A percentile compares a stretch with the other conserved stretches of the same genome.
These are phyloP conservation scores for Cladosporium sp. DNA, from an alignment of 2,329 filamentous ascomycete genomes.

Conservation along the genomic window DNA sequence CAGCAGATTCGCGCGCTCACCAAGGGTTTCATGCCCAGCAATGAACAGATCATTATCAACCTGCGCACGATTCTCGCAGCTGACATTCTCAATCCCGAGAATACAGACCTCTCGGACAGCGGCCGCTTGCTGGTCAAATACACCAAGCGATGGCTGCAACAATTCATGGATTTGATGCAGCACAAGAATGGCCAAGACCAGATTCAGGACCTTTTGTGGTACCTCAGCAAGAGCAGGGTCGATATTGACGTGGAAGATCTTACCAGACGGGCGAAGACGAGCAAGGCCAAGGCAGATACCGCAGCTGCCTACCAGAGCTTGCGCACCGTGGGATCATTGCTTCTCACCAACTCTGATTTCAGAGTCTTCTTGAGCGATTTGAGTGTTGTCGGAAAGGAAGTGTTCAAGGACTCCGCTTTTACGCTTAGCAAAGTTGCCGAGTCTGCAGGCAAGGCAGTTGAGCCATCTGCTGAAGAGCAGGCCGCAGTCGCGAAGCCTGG, in stretches of 20 bases:
- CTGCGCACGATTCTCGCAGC: constrained; percentile 73
- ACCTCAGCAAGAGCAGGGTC: constrained; percentile 68
- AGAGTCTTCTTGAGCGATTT: constrained; percentile 79
- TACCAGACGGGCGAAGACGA: constrained; percentile 55
- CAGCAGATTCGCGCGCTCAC: constrained; percentile 81
- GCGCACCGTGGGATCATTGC: constrained; percentile 75
- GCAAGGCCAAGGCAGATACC: constrained; percentile 66
- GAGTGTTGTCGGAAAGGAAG: constrained; percentile 71
- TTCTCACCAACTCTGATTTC: constrained; percentile 87
- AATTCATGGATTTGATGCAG: constrained; percentile 75
- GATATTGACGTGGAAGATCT: constrained; percentile 64
- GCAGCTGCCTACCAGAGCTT: constrained; percentile 76
- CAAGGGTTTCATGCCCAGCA: constrained; percentile 88
- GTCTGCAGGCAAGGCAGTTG: constrained; percentile 67
- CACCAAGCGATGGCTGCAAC: constrained; percentile 67
- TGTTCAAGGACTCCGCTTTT: constrained; percentile 82
- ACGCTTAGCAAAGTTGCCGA: constrained; percentile 72
- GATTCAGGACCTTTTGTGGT: constrained; percentile 90
- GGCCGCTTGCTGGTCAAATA: constrained; percentile 70
- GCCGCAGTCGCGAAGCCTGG: constrained; percentile 51
- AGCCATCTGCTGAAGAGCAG: constrained; percentile 61
- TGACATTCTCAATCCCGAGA: constrained; percentile 72
- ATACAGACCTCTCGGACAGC: constrained; percentile 70
- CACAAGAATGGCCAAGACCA: constrained; percentile 83
- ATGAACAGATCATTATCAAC: constrained; percentile 75